A percentile compares a stretch with the other conserved stretches of the same genome.
Conservation (phyloP, 2,329 filamentous ascomycete species). For the Aspergillus intermedius region DNA sequence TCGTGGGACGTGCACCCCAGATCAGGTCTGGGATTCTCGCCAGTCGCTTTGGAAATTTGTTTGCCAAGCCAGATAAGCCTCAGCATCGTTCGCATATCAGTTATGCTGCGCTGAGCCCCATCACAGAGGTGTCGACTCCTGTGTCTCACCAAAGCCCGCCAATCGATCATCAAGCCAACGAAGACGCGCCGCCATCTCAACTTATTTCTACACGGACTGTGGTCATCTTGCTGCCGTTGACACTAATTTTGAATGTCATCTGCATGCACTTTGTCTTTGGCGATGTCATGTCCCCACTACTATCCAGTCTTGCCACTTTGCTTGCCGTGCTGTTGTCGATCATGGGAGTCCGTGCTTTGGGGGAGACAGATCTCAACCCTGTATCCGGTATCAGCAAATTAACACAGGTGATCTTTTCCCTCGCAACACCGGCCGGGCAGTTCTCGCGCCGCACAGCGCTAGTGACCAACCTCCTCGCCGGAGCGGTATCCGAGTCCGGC, state of each 20-base stretch:
- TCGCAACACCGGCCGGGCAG: constrained; percentile 73
- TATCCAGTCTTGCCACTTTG: constrained; percentile 70
- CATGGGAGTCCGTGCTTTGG: constrained; percentile 59
- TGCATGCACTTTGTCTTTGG: constrained; percentile 82
- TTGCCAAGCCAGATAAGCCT: constrained; percentile 14
- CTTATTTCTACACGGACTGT: constrained; percentile 69
- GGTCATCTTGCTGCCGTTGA: constrained; percentile 65
- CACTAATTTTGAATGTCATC: constrained; percentile 70
- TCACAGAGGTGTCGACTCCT: constrained; percentile 15
- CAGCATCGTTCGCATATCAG: constrained; percentile 19
- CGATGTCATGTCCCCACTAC: constrained; percentile 68
- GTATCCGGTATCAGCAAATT: constrained; percentile 96
- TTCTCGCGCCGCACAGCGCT: constrained; percentile 73
- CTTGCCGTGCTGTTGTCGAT: constrained; percentile 67
- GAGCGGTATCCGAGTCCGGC: constrained; percentile 76
- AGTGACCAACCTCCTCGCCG: constrained; percentile 91
- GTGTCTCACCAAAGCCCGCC: constrained; percentile 5
- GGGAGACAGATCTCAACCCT: constrained; percentile 89
- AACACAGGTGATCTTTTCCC: constrained; percentile 88
- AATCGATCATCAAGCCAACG: constrained; percentile 41
- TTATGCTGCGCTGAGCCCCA: constrained; percentile 24
- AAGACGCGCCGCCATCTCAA: constrained; percentile 78
- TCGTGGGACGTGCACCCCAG: constrained; percentile 44
- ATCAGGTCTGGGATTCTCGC: constrained; percentile 26
- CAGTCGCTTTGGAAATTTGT: constrained; percentile 21